Evolutionary conservation across 805 yeast species (phyloP), one percentile per base, ranked within the genome.

Genomic region (Metschnikowia picachoensis): DNA sequence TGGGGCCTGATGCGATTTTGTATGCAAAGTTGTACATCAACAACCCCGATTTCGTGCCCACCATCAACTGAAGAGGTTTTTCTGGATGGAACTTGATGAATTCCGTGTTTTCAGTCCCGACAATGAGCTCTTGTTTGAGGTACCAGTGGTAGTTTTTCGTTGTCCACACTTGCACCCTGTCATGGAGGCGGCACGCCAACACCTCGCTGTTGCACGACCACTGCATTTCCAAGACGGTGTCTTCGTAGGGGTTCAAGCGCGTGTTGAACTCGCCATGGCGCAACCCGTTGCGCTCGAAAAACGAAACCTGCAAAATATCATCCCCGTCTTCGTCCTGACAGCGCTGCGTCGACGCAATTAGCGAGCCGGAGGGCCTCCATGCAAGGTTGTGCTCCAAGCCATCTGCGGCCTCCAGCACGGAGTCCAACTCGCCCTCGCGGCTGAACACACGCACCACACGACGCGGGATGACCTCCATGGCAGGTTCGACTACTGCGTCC

Each of bases 121-220:
- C 62, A 45, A 57, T 56, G 2, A 91, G 65, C 58, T 86, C 95
- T 64, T 87, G 95, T 60, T 94, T 94, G 56, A 91, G 73, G 65
- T 87, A 90, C 99, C 99, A 94, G 60, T 91, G 95, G 65, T 91
- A 94, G 65, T 94, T 94, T 60, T 87, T 90, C 3, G 87, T 74
- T 1, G 95, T 83, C 97, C 97, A 94, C 20, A 94, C 65, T 60
- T 86, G 95, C n/a, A 94, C 76, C 13, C 79, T 69, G 55, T 82
- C 75, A 2, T 65, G 50, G 28, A 86, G 70, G 35, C 78, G 82
- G 11, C 94, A 68, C 2, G 96, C 87, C 44, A 94, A 70, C 1
- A 87, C 73, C 54, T 90, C 95, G 44, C 91, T 82, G 55, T 83
- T 83, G 33, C 81, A 73, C 43, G 92, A 88, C 98, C 98, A 94